A percentile compares a stretch with the other conserved stretches of the same genome.
These are phyloP conservation scores for Exophiala oligosperma DNA, from an alignment of 2,329 filamentous ascomycete genomes.

Conservation along the genomic window DNA sequence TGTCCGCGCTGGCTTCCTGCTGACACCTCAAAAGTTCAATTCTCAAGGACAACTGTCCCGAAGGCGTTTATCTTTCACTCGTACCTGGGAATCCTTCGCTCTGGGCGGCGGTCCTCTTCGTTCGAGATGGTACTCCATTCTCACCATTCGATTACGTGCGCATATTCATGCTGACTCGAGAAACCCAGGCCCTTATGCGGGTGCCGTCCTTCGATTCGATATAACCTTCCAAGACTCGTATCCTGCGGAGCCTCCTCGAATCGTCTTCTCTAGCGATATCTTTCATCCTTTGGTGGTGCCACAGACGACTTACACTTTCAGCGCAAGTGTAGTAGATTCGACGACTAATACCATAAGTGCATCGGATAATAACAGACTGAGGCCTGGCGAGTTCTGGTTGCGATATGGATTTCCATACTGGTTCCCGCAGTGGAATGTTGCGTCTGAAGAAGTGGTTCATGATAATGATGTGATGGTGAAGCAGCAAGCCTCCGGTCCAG, in stretches of 20 bases:
- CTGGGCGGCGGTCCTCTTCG: conserved; percentile 91
- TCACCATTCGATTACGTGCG: background rate
- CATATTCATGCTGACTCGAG: conserved; percentile 3
- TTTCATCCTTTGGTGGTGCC: conserved; percentile 94
- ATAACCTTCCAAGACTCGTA: conserved; percentile 82
- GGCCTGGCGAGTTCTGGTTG: conserved; percentile 86
- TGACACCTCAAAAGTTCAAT: conserved; percentile 60
- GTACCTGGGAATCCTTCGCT: conserved; percentile 76
- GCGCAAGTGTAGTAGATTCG: conserved; percentile 56
- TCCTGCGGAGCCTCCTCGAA: conserved; percentile 74
- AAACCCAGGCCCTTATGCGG: conserved; percentile 76
- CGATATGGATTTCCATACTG: conserved; percentile 87
- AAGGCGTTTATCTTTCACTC: conserved; percentile 83
- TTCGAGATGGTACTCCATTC: conserved; percentile 69
- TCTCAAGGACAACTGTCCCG: conserved; percentile 77
- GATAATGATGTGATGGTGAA: conserved; percentile 35
- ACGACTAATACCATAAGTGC: conserved; percentile 71
- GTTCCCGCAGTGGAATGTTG: conserved; percentile 59
- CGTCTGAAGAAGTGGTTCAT: background rate
- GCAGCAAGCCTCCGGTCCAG: conserved; percentile 36
- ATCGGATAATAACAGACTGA: conserved; percentile 76
- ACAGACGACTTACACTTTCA: conserved; percentile 91
- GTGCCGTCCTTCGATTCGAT: conserved; percentile 84
- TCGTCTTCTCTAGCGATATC: conserved; percentile 88
- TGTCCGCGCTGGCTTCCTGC: conserved; percentile 10